Percentiles rank a stretch among this genome's conserved stretches.
phyloP scores from a whole-genome alignment of 805 yeast genomes.

The Zygoascus tannicola region DNA sequence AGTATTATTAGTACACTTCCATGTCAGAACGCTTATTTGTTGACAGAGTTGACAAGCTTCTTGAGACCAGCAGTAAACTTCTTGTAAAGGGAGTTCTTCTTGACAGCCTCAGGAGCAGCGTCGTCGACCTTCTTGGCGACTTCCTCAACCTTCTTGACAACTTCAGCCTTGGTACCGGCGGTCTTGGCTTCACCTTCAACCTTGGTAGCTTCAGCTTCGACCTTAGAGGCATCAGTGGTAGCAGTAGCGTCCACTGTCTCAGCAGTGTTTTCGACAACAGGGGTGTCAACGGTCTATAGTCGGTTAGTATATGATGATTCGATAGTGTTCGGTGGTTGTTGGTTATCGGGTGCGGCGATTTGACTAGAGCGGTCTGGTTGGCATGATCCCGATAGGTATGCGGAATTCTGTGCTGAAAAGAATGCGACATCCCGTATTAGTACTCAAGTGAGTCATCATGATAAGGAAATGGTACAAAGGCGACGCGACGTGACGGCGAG shows the following conservation, averaged over 20 bases:
- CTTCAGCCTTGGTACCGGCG: slow-evolving; percentile 1
- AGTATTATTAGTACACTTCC: no score
- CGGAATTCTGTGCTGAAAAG: no score
- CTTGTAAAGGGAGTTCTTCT: slow-evolving; percentile 22
- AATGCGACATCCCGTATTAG: no score
- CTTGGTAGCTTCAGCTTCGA: slow-evolving; percentile 6
- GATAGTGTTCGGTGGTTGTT: background rate
- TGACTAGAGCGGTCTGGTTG: no score
- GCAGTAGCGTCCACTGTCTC: slow-evolving; percentile 2
- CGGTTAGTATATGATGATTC: background rate
- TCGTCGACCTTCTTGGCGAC: slow-evolving; percentile 13
- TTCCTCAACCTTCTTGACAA: slow-evolving; percentile 10
- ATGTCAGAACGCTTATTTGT: slow-evolving; percentile 14
- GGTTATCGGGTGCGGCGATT: no score
- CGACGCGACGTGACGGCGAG: no score
- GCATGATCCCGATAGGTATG: no score
- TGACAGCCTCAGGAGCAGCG: slow-evolving; percentile 18
- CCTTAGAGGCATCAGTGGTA: slow-evolving; percentile 5
- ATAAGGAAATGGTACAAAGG: no score
- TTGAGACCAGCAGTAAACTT: slow-evolving; percentile 18
- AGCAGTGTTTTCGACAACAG: background rate
- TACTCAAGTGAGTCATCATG: no score
- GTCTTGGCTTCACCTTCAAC: slow-evolving; percentile 13
- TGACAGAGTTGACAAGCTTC: slow-evolving; percentile 25
- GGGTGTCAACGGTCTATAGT: slow-evolving; percentile 1